Base-by-base conservation (phyloP, 306 rosid genomes). In the Rubus idaeus region DNA sequence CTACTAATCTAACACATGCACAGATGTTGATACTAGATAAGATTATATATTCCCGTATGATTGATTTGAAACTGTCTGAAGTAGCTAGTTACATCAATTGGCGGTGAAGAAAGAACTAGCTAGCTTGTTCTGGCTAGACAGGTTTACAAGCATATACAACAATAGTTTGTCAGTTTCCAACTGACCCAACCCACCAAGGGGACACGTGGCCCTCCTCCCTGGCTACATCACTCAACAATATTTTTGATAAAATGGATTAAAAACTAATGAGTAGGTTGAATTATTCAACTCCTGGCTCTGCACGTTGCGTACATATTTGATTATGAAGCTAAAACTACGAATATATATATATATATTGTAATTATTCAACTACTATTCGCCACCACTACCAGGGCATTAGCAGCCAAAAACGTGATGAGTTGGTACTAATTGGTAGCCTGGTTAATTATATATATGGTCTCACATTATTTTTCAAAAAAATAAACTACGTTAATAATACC, bases 331-430 rank as follows among this genome's bases (percentile, higher is more conserved):
- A 50, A 3, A 50, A 0, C 1, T 7, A 45, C 11, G 11, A n/a
- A n/a, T n/a, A n/a, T n/a, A n/a, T n/a, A n/a, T n/a, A n/a, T 45
- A 45, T 2, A 9, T 45, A 45, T 45, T 45, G 10, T 12, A 63
- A 40, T 49, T 18, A 65, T 65, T 65, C 50, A 42, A 4, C 70
- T 23, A 40, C 49, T 23, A n/a, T n/a, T n/a, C n/a, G n/a, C n/a
- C n/a, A n/a, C n/a, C 70, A 65, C 26, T 18, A 64, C 17, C 0
- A 45, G 30, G 7, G 49, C 70, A 65, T 65, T 39, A 40, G 49
- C 70, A 65, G 70, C 70, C 70, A 65, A 65, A 65, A 40, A 39
- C 50, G 70, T 65, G 46, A 42, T 3, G 26, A 40, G 26, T 65
- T 18, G 70, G 45, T 63, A 63, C 68, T 63, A 63, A 37, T 14